phyloP scores from a whole-genome alignment of 2,329 filamentous ascomycete species.

The Leptosphaerulina australis region DNA sequence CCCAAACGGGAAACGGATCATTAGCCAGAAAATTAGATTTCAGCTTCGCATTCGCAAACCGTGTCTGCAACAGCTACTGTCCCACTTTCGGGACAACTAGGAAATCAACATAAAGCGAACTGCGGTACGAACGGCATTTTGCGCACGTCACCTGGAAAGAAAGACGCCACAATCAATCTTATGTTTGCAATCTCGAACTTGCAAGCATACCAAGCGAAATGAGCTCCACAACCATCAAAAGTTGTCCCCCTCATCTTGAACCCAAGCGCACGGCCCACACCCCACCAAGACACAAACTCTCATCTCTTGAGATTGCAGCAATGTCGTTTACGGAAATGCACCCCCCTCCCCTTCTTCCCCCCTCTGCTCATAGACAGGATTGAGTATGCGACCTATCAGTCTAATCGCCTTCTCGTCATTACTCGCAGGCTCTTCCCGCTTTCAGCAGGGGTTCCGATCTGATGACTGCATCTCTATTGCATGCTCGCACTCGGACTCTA shows the following conservation, averaged over 20 bases:
- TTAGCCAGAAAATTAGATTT: conserved; percentile 36
- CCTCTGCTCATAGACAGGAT: conserved; percentile 1
- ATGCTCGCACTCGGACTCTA: conserved; percentile 11
- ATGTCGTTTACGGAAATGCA: conserved; percentile 28
- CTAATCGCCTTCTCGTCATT: conserved; percentile 23
- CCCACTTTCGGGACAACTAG: conserved; percentile 16
- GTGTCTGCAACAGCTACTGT: conserved; percentile 25
- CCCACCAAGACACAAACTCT: conserved; percentile 32
- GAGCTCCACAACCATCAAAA: conserved; percentile 43
- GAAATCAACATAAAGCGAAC: conserved; percentile 15
- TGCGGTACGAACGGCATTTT: conserved; percentile 12
- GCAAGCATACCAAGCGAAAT: conserved; percentile 47
- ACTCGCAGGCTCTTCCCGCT: conserved; percentile 22
- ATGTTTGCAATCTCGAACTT: conserved; percentile 26
- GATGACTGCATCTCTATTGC: conserved; percentile 24
- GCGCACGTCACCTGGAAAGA: conserved; percentile 21
- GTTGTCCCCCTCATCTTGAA: conserved; percentile 38
- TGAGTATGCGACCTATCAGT: conserved; percentile 13
- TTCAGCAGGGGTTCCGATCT: conserved; percentile 21
- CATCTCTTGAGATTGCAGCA: conserved; percentile 46
- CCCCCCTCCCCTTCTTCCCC: no score
- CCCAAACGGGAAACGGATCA: conserved; percentile 47
- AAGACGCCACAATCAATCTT: conserved; percentile 32
- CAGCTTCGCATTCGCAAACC: conserved; percentile 25
- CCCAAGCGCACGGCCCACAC: conserved; percentile 36